Evolutionary conservation across 176 grass and related monocot genomes (phyloP), one percentile per base, ranked within the genome.

Genomic region (Metroxylon sagu): DNA sequence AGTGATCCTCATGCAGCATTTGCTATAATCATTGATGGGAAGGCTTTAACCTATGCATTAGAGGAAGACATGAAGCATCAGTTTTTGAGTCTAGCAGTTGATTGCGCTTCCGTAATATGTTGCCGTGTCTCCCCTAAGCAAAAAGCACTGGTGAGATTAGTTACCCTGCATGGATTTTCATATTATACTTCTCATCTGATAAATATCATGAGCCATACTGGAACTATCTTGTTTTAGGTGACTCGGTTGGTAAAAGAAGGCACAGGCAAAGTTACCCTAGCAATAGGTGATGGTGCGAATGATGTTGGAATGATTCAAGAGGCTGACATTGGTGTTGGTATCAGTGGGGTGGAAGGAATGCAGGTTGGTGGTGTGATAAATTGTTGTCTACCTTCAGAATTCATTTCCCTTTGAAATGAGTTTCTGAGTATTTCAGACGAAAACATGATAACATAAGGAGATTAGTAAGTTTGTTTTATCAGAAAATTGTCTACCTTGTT

Each of bases 231-330:
- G 50, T 6, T 69, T 54, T 55, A 98, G 93, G 93, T 98, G 70
- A 98, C 93, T 23, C 82, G 93, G 28, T 79, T 98, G 29, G 93
- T 98, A 67, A 98, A 98, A 77, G 84, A 98, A 85, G 93, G 93
- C 69, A 64, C 81, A 67, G 87, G 93, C 58, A 85, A 98, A 82
- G 85, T 85, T 55, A 98, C 93, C 67, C 84, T 98, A 71, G 93
- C 93, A 71, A 79, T 98, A 72, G 93, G 93, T 60, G 93, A 98
- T 68, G 93, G 93, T 78, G 88, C 93, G 78, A 98, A 98, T 85
- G 93, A 98, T 76, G 93, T 98, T 10, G 93, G 93, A 71, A 98
- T 98, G 93, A 98, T 98, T 83, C 93, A 98, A 80, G 93, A 98
- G 80, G 88, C 93, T 73, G 93, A 98, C 78, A 88, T 98, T 71